phyloP scores from a whole-genome alignment of 2,329 filamentous ascomycete genomes.

The Alternaria burnsii region DNA sequence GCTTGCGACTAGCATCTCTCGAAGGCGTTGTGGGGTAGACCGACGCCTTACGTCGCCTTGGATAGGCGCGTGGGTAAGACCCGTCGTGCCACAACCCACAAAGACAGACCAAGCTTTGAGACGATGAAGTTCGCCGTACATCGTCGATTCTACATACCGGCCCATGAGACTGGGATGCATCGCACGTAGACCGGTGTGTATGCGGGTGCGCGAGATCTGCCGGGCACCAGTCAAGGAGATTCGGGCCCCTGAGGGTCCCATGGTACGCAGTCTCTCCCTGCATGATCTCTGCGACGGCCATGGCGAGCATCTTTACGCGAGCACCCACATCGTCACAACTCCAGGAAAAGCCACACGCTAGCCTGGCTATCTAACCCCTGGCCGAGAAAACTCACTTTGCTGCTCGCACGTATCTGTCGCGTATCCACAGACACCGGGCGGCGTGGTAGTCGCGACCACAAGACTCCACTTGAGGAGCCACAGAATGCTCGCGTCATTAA shows the following conservation, averaged over 20 bases:
- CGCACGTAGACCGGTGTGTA: background rate
- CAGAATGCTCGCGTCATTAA: background rate
- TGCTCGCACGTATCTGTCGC: background rate
- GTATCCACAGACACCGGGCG: slow-evolving; percentile 1
- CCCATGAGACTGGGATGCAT: background rate
- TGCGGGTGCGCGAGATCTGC: background rate
- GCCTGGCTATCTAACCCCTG: background rate
- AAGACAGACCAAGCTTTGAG: background rate
- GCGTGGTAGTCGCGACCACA: background rate
- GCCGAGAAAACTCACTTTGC: background rate
- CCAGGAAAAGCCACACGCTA: background rate
- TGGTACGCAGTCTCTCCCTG: slow-evolving; percentile 12
- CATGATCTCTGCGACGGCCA: slow-evolving; percentile 10
- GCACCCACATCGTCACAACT: background rate
- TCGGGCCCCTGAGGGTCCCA: slow-evolving; percentile 1
- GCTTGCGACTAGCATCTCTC: background rate
- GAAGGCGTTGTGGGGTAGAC: background rate
- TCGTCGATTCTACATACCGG: background rate
- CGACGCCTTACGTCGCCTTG: background rate
- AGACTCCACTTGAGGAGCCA: background rate
- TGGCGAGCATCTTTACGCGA: background rate
- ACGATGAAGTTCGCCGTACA: background rate
- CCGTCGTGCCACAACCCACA: background rate
- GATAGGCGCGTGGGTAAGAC: background rate
- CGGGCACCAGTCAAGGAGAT: background rate